Evolutionary conservation across 495 filamentous ascomycete genomes (phyloP).

Genomic region (Hypomontagnella monticulosa): DNA sequence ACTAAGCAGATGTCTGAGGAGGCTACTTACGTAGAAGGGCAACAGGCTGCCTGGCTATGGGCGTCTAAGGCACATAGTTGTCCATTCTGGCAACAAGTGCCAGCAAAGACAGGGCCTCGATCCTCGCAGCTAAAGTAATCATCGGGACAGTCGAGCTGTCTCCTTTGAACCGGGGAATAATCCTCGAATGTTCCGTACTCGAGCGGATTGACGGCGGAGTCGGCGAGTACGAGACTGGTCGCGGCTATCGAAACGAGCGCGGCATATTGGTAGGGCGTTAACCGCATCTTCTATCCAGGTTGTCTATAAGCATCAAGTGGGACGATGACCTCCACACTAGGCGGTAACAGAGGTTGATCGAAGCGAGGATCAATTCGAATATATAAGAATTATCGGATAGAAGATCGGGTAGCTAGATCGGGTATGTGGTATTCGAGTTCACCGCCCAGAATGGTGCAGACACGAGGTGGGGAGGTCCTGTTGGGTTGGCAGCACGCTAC

Average conservation of each 20-base stretch:
- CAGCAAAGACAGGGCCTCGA: constrained; percentile 49
- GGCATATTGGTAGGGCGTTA: constrained; percentile 21
- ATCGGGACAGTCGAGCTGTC: constrained; percentile 41
- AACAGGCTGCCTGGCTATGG: constrained; percentile 56
- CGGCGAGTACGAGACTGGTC: constrained; percentile 25
- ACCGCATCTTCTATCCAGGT: constrained; percentile 31
- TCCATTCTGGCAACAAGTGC: constrained; percentile 57
- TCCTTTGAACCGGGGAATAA: constrained; percentile 34
- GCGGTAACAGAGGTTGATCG: constrained; percentile 13
- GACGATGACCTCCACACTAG: constrained; percentile 27
- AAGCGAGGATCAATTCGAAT: background rate
- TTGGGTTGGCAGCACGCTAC: constrained; percentile 32
- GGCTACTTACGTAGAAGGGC: constrained; percentile 53
- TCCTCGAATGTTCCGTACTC: constrained; percentile 36
- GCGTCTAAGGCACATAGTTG: constrained; percentile 55
- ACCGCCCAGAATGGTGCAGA: constrained; percentile 34
- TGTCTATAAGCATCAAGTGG: constrained; percentile 29
- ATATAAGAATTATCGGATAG: constrained; percentile 11
- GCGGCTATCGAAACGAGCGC: constrained; percentile 36
- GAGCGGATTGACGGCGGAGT: constrained; percentile 38
- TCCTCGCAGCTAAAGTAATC: constrained; percentile 58
- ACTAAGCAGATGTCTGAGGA: background rate
- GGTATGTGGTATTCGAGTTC: constrained; percentile 33
- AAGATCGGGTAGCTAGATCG: constrained; percentile 16
- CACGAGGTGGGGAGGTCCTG: constrained; percentile 37